Percentiles rank a stretch among this genome's conserved stretches.
Evolutionary conservation across 139 green algal genomes (phyloP).

Genomic region (Coccomyxa sp.): DNA sequence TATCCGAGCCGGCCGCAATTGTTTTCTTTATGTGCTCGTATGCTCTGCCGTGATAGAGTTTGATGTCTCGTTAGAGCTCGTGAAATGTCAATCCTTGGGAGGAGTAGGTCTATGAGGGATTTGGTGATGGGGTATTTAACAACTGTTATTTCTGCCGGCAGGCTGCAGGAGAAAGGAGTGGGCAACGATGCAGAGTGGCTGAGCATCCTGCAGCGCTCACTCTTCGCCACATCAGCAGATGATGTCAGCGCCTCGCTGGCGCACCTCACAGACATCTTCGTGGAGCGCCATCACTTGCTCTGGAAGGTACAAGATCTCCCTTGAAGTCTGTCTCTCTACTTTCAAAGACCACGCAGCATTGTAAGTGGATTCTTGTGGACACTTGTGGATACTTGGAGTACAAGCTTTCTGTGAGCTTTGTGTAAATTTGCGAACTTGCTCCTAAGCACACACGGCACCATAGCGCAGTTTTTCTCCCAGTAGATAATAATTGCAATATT

Average conservation of each 20-base stretch:
- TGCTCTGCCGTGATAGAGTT: no score
- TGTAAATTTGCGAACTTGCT: background rate
- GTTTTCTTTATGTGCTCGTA: no score
- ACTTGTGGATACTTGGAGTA: background rate
- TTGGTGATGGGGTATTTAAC: no score
- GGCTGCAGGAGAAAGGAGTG: conserved; percentile 61
- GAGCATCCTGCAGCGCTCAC: conserved; percentile 38
- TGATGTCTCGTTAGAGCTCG: no score
- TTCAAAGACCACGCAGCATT: background rate
- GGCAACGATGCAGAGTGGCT: conserved; percentile 47
- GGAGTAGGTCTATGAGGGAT: no score
- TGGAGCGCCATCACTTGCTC: conserved; percentile 76
- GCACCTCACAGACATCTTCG: conserved; percentile 80
- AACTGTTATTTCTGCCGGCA: background rate
- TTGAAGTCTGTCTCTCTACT: background rate
- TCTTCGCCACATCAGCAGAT: conserved; percentile 48
- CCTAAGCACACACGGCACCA: no score
- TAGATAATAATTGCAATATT: no score
- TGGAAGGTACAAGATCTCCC: conserved; percentile 63
- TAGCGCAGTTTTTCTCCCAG: no score
- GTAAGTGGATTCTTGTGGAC: background rate
- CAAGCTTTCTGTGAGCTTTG: background rate
- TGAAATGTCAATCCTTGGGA: no score
- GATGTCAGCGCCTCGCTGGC: conserved; percentile 55
- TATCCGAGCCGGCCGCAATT: no score